phyloP scores from a whole-genome alignment of 345 rosid genomes.

The Firmiana major region DNA sequence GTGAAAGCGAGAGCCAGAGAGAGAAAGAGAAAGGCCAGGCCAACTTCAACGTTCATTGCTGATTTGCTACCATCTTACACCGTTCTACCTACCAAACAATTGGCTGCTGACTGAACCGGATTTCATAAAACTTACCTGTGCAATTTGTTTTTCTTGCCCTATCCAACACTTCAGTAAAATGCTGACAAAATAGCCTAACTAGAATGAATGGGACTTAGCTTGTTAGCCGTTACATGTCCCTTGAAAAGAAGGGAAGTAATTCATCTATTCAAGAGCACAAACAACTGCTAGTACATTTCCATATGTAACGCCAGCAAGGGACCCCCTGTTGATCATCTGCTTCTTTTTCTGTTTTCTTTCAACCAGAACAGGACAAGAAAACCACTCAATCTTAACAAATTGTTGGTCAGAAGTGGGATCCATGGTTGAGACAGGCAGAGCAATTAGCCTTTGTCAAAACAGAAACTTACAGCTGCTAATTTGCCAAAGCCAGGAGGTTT shows the following conservation, averaged over 20 bases:
- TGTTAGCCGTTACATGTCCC: neutral
- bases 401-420: neutral
- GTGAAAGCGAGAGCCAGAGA: neutral
- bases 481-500: neutral
- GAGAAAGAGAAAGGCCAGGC: neutral
- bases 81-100: slow-evolving; percentile 24
- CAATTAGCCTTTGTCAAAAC: neutral
- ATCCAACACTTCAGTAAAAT: neutral
- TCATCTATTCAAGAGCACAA: neutral
- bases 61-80: neutral
- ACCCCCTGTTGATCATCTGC: neutral
- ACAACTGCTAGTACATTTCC: neutral
- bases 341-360: neutral
- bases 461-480: neutral
- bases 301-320: neutral
- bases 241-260: neutral
- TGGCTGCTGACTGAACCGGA: slow-evolving; percentile 16
- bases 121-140: neutral
- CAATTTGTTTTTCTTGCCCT: neutral
- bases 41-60: neutral
- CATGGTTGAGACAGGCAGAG: neutral
- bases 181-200: slow-evolving; percentile 8
- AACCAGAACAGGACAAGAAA: neutral
- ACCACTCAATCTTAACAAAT: neutral
- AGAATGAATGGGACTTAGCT: slow-evolving; percentile 2